Base-by-base conservation (phyloP, 306 rosid species). In the Gastrolobium bilobum region DNA sequence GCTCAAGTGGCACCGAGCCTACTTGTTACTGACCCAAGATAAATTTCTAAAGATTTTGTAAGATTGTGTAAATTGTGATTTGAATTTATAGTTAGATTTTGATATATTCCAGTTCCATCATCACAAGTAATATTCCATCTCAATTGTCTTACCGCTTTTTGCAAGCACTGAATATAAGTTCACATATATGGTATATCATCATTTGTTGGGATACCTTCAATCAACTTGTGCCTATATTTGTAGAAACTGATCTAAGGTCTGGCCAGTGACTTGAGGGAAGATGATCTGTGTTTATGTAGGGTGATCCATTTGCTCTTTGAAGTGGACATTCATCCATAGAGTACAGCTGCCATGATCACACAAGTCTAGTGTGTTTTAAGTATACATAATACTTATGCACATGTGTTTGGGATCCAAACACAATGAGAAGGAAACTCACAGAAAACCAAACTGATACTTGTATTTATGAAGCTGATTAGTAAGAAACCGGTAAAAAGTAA, bases 1-100 rank as follows among this genome's bases (percentile, higher is more conserved):
- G 70, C 70, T 39, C 8, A 64, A 29, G 50, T 64, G 13, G 52
- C 29, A 63, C n/a, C 69, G 68, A 38, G 39, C 10, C 64, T 31
- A 58, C 40, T 34, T 61, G 54, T 61, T 33, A 37, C 29, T 37
- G 40, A 50, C 4, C 14, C 43, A 64, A 38, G 15, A 76, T 37
- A 38, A 63, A 62, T 0, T 63, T 62, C 62, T 48, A 38, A 50
- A 33, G 4, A 50, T 50, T 76, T 76, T 29, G 54, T 37, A 50
- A 5, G 63, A 54, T 2, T 20, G 26, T 20, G 0, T 20, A 20
- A 20, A 20, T 20, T 20, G 26, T 20, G 26, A 20, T 20, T 42
- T 48, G n/a, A n/a, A 35, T 14, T 4, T 42, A 37, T 57, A n/a
- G 30, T 65, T 47, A 69, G 42, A 48, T 34, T 34, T 7, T 37